Percentiles rank a stretch among this genome's conserved stretches.
These are phyloP conservation scores for Novymonas esmeraldas DNA, from an alignment of 208 protist genomes.

Conservation along the genomic window DNA sequence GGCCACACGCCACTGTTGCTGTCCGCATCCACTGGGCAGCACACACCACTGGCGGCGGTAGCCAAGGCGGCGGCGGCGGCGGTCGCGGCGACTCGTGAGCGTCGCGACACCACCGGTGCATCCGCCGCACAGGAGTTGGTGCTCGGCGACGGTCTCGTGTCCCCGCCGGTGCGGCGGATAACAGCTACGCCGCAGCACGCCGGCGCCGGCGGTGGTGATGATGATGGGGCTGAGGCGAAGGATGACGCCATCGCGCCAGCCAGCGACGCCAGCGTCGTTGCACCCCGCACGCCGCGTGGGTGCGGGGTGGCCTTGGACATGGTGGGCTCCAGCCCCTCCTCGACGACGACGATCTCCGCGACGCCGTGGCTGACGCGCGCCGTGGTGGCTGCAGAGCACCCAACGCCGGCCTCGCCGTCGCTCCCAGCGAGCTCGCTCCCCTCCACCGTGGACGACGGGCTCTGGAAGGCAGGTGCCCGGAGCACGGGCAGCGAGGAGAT, in stretches of 20 bases:
- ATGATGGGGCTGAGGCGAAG: not conserved
- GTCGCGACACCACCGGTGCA: not conserved
- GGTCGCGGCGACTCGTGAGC: not conserved
- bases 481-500: not conserved
- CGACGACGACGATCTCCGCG: not conserved
- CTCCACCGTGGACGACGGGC: constrained; percentile 33
- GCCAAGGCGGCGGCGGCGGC: not conserved
- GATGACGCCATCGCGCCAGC: not conserved
- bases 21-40: not conserved
- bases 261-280: not conserved
- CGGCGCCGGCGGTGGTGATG: too few species aligned
- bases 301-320: not conserved
- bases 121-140: constrained; percentile 16
- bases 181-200: constrained; percentile 21
- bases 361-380: not conserved
- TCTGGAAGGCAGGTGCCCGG: constrained; percentile 18
- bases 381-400: not conserved
- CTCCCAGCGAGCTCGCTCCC: constrained; percentile 14
- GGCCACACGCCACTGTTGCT: not conserved
- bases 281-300: not conserved
- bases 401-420: not conserved
- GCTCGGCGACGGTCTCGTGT: constrained; percentile 19
- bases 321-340: not conserved
- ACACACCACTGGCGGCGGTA: not conserved
- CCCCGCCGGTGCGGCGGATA: constrained; percentile 16